Evolutionary conservation across 257 asterid species (phyloP), one percentile per base, ranked within the genome.

Genomic region (Petunia axillaris): DNA sequence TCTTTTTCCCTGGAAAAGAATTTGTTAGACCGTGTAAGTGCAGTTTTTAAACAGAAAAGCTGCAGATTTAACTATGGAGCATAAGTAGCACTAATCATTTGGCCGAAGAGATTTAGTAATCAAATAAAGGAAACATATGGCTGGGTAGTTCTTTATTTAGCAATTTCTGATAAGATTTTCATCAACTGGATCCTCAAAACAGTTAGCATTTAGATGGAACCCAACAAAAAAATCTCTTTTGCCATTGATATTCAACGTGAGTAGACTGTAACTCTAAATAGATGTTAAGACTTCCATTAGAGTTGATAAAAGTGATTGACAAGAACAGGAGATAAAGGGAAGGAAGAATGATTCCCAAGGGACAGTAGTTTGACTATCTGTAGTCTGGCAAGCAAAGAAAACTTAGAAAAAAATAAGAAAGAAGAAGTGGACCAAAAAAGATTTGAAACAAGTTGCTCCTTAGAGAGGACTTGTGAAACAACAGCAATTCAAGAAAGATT

Each of bases 1-100:
- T 83, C 70, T 82, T 85, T 82, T 78, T 84, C 77, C 85, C 98
- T 93, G 93, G 52, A 82, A 65, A 60, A 38, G 52, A 65, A 57
- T 37, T 55, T 14, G 64, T 58, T 13, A 37, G 40, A 50, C 6
- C 6, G 52, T 73, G 44, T 73, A 50, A 73, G 46, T 73, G 44
- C 43, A n/a, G 55, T 63, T 63, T 37, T 63, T n/a, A 25, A 62
- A 73, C 78, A 50, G 52, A 73, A 37, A 8, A 63, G 13, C 36
- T 2, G 13, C 78, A 73, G 46, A 41, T 73, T 46, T 73, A 73
- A 58, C 53, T 25, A 46, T 50, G 63, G 46, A 73, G 14, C 78
- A 73, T 50, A 50, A 73, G 46, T 50, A 73, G 78, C 53, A 73
- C 46, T 36, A 73, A 73, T 50, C 6, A 73, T 52, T 73, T 5